Percentiles rank a stretch among this genome's conserved stretches.
Conservation (phyloP, 148 eudicot species). For the Chenopodium quinoa region DNA sequence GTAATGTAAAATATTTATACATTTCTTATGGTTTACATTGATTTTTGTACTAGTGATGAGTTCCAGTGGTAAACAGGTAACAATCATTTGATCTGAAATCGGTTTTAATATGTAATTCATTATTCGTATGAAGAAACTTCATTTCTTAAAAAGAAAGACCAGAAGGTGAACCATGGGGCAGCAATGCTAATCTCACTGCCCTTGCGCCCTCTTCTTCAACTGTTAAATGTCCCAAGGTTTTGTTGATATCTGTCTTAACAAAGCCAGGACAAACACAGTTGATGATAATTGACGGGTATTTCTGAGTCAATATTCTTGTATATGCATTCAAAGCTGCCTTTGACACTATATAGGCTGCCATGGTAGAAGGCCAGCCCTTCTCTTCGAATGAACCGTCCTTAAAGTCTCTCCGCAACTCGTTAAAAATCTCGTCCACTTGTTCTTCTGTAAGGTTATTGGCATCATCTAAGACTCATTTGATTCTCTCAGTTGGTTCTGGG, state of each 20-base stretch:
- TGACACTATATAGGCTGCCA: no score
- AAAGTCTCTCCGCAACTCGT: no score
- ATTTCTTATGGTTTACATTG: neutral
- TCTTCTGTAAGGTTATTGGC: no score
- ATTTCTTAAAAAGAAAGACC: neutral
- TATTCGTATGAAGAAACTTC: slow-evolving; percentile 15
- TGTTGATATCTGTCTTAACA: slow-evolving; percentile 36
- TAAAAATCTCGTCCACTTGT: no score
- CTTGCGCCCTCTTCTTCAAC: slow-evolving; percentile 48
- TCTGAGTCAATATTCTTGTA: no score
- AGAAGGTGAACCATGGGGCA: slow-evolving; percentile 33
- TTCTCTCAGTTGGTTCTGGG: no score
- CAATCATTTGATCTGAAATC: neutral
- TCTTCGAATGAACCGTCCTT: no score
- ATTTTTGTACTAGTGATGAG: neutral
- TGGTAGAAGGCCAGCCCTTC: no score
- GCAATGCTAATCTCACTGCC: slow-evolving; percentile 38
- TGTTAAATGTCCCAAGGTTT: slow-evolving; percentile 20
- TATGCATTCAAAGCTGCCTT: no score
- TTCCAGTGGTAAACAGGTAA: neutral
- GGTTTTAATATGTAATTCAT: neutral
- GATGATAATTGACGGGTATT: no score
- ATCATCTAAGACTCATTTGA: no score
- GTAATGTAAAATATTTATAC: neutral
- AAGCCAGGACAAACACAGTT: slow-evolving; percentile 30